A percentile compares a stretch with the other conserved stretches of the same genome.
Conservation (phyloP, 2,329 filamentous ascomycete genomes). For the Cladophialophora psammophila region DNA sequence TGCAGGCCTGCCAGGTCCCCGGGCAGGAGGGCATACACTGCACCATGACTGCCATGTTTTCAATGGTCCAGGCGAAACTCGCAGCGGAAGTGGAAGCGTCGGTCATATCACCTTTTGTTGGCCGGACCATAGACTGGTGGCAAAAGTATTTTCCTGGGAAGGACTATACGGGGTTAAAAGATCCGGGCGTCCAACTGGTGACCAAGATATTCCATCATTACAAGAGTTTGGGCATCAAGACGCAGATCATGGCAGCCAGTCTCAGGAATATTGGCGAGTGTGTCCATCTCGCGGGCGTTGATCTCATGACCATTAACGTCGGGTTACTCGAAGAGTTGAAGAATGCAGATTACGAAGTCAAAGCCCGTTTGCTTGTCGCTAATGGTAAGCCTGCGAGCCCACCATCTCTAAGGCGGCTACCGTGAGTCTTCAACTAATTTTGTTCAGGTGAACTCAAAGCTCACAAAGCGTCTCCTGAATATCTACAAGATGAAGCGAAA, state of each 20-base stretch:
- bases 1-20: constrained; percentile 65
- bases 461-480: constrained; percentile 9
- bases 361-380: neutral
- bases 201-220: neutral
- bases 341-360: constrained; percentile 1
- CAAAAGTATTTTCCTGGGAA: neutral
- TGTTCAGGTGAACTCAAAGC: neutral
- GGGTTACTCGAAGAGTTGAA: neutral
- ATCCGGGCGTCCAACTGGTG: constrained; percentile 8
- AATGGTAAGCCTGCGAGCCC: neutral
- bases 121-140: constrained; percentile 10
- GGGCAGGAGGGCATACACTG: constrained; percentile 62
- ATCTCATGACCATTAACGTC: constrained; percentile 7
- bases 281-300: neutral
- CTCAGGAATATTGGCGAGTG: neutral
- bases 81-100: constrained; percentile 65
- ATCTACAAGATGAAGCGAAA: neutral
- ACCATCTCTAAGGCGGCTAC: neutral
- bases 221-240: constrained; percentile 1
- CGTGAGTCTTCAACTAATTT: neutral
- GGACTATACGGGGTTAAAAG: constrained; percentile 3
- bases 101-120: constrained; percentile 69
- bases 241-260: constrained; percentile 10
- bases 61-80: constrained; percentile 65
- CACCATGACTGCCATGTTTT: constrained; percentile 69